A percentile compares a stretch with the other conserved stretches of the same genome.
Conservation (phyloP, 2,329 filamentous ascomycete genomes). For the Mollisiaceae sp. region DNA sequence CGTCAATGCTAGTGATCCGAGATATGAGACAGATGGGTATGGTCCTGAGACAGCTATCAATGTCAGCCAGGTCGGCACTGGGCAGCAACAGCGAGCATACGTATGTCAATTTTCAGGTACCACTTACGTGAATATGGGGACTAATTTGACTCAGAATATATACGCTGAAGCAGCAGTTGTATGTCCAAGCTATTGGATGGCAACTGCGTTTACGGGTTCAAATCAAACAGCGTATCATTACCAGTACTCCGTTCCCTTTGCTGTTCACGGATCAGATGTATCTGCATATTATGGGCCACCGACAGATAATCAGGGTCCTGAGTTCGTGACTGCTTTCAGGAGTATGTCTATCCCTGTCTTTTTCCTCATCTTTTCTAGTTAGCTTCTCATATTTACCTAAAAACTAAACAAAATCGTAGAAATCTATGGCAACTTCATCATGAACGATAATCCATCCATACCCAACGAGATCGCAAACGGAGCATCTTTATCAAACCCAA, state of each 20-base stretch:
- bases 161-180: constrained; percentile 58
- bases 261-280: constrained; percentile 44
- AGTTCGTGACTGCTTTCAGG: constrained; percentile 13
- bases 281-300: constrained; percentile 34
- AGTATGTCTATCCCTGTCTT: constrained; percentile 5
- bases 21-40: constrained; percentile 10
- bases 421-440: constrained; percentile 24
- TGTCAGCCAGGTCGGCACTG: constrained; percentile 28
- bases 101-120: background rate
- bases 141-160: constrained; percentile 43
- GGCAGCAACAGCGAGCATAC: constrained; percentile 55
- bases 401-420: constrained; percentile 6
- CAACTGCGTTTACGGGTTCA: constrained; percentile 47
- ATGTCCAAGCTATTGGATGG: constrained; percentile 59
- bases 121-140: background rate
- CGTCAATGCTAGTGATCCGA: constrained; percentile 7
- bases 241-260: constrained; percentile 47
- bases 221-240: constrained; percentile 47
- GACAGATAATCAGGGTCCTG: constrained; percentile 10
- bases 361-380: background rate
- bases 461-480: constrained; percentile 14
- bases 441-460: constrained; percentile 14
- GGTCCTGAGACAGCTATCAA: constrained; percentile 6
- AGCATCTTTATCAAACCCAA: constrained; percentile 6
- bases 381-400: background rate